Conservation (phyloP, 2,329 filamentous ascomycete species). For the Ascochyta clinopodiicola region DNA sequence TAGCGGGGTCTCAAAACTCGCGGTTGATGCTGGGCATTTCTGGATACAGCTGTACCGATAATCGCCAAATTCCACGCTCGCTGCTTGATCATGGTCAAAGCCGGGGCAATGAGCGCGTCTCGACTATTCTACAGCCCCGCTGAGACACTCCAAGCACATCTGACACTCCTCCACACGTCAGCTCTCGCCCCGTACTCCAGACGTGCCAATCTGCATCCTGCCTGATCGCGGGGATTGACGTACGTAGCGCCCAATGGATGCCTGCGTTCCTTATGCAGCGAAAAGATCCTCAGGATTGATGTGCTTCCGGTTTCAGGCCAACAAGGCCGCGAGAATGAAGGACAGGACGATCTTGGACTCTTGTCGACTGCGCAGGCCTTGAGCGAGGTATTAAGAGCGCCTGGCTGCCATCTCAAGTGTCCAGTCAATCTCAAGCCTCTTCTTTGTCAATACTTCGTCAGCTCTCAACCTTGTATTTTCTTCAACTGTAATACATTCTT, state of each 20-base stretch:
- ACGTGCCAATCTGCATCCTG: slow-evolving; percentile 20
- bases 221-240: slow-evolving; percentile 18
- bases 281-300: slow-evolving; percentile 34
- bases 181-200: slow-evolving; percentile 16
- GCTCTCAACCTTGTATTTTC: slow-evolving; percentile 21
- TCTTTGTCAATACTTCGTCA: slow-evolving; percentile 24
- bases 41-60: background rate
- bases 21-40: background rate
- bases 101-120: slow-evolving; percentile 20
- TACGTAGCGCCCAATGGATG: slow-evolving; percentile 19
- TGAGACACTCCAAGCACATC: slow-evolving; percentile 30
- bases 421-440: slow-evolving; percentile 16
- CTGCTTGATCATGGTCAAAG: background rate
- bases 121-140: slow-evolving; percentile 15
- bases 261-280: slow-evolving; percentile 27
- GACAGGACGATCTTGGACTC: slow-evolving; percentile 7
- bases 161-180: slow-evolving; percentile 34
- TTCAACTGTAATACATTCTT: slow-evolving; percentile 27
- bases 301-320: slow-evolving; percentile 44
- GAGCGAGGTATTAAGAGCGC: slow-evolving; percentile 35
- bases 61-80: background rate
- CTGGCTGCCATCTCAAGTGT: slow-evolving; percentile 23
- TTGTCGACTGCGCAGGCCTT: slow-evolving; percentile 22
- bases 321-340: slow-evolving; percentile 10
- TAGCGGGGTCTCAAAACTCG: too few species aligned